Evolutionary conservation across 257 asterid species (phyloP).

Genomic region (Haberlea rhodopensis): DNA sequence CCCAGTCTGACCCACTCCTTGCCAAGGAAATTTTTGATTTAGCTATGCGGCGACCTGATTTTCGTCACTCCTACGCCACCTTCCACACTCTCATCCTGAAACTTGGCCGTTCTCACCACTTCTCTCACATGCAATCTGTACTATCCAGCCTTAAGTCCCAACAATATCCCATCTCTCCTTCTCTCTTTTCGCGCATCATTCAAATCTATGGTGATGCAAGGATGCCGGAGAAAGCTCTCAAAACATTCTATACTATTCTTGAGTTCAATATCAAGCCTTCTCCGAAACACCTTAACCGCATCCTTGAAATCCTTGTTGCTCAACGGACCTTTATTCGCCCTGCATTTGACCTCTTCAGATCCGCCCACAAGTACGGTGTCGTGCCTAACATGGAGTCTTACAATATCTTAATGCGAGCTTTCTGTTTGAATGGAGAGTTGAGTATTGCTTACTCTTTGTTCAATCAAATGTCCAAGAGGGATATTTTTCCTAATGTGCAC

Average conservation of each 20-base stretch:
- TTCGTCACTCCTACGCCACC: constrained; percentile 60
- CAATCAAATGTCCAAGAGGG: constrained; percentile 71
- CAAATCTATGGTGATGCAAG: constrained; percentile 72
- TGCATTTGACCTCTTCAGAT: constrained; percentile 72
- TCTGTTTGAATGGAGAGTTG: constrained; percentile 61
- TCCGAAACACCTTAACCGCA: constrained; percentile 65
- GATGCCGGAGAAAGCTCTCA: constrained; percentile 66
- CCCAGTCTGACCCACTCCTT: constrained; percentile 78
- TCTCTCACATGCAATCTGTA: constrained; percentile 61
- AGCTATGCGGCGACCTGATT: constrained; percentile 69
- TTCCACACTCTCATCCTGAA: constrained; percentile 71
- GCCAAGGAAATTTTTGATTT: constrained; percentile 86
- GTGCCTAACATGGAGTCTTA: constrained; percentile 62
- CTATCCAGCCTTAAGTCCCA: constrained; percentile 57
- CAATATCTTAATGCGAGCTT: constrained; percentile 82
- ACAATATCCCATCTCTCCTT: constrained; percentile 49
- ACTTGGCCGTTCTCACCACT: constrained; percentile 67
- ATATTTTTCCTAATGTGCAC: constrained; percentile 73
- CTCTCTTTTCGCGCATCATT: constrained; percentile 75
- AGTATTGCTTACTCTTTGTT: constrained; percentile 79
- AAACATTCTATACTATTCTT: constrained; percentile 72
- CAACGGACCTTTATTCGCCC: constrained; percentile 51
- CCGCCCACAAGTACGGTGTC: constrained; percentile 67
- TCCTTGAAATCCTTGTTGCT: constrained; percentile 69
- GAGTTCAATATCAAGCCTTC: constrained; percentile 72